These are phyloP conservation scores for Lolium rigidum DNA, from an alignment of 176 grass and related monocot species.

Conservation along the genomic window DNA sequence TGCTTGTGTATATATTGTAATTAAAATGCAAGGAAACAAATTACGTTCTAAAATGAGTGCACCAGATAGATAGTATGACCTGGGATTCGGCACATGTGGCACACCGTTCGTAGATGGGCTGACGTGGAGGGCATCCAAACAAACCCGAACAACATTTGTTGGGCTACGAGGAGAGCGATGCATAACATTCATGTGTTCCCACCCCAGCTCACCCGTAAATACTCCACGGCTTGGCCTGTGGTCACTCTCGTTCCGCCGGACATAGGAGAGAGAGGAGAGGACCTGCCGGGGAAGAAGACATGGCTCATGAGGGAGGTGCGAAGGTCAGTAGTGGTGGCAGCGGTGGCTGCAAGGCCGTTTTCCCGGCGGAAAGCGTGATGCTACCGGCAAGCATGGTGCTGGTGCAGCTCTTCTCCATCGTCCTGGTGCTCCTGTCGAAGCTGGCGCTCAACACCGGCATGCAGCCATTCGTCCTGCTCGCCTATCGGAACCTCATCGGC, in stretches of 20 bases:
- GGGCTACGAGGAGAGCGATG: not conserved
- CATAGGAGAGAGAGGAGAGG: not conserved
- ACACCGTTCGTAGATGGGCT: not conserved
- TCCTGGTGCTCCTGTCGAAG: conserved; percentile 48
- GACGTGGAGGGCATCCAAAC: not conserved
- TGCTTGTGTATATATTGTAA: not conserved
- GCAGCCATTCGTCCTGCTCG: conserved; percentile 41
- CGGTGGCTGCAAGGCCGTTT: not conserved
- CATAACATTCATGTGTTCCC: not conserved
- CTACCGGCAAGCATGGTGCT: conserved; percentile 44
- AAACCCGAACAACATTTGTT: too few relatives aligned
- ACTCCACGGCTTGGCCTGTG: not conserved
- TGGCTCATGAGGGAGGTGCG: not conserved
- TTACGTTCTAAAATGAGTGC: not conserved
- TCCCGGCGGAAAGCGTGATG: not conserved
- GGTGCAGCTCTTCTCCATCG: conserved; percentile 41
- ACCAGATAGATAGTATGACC: not conserved
- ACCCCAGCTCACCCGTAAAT: not conserved
- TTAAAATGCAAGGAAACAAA: not conserved
- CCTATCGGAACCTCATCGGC: conserved; percentile 50
- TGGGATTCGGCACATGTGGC: not conserved
- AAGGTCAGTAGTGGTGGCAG: not conserved
- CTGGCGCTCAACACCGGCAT: conserved; percentile 47
- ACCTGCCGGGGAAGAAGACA: not conserved
- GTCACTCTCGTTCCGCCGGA: not conserved